These are phyloP conservation scores for Entomortierella lignicola DNA, from an alignment of 192 early-diverging fungal species.

Conservation along the genomic window DNA sequence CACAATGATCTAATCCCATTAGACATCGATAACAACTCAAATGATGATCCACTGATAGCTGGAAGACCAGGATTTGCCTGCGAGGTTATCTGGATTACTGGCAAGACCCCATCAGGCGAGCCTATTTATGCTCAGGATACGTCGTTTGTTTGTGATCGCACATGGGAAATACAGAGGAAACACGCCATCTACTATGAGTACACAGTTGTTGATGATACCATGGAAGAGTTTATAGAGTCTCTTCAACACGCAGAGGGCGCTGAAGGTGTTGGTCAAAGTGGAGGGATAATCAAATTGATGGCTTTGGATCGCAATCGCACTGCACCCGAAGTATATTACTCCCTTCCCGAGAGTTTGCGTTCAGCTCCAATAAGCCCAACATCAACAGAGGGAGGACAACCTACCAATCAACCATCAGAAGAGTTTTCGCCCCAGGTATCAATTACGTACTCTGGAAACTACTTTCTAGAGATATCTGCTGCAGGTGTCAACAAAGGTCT, in stretches of 20 bases:
- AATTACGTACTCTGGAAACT: constrained; percentile 29
- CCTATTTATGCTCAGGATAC: constrained; percentile 26
- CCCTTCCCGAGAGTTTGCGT: constrained; percentile 11
- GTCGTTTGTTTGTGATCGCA: constrained; percentile 34
- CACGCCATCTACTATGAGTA: constrained; percentile 40
- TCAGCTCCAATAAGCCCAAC: background rate
- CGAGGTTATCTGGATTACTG: constrained; percentile 25
- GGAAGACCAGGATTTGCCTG: constrained; percentile 43
- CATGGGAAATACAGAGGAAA: constrained; percentile 32
- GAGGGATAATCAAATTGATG: constrained; percentile 44
- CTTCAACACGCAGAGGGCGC: background rate
- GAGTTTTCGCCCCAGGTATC: background rate
- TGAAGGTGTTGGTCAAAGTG: background rate
- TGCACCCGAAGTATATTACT: constrained; percentile 26
- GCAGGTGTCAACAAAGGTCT: constrained; percentile 59
- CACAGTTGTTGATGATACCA: constrained; percentile 9
- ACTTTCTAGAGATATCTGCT: constrained; percentile 62
- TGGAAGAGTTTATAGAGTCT: constrained; percentile 15
- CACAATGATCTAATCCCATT: background rate
- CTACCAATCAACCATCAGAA: background rate
- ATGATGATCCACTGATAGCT: background rate
- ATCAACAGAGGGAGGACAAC: background rate
- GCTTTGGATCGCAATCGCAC: constrained; percentile 40
- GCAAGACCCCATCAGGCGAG: background rate
- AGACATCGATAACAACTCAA: background rate